Evolutionary conservation across 1,139 yeast species (phyloP).

Genomic region (Suhomyces yuchorum): DNA sequence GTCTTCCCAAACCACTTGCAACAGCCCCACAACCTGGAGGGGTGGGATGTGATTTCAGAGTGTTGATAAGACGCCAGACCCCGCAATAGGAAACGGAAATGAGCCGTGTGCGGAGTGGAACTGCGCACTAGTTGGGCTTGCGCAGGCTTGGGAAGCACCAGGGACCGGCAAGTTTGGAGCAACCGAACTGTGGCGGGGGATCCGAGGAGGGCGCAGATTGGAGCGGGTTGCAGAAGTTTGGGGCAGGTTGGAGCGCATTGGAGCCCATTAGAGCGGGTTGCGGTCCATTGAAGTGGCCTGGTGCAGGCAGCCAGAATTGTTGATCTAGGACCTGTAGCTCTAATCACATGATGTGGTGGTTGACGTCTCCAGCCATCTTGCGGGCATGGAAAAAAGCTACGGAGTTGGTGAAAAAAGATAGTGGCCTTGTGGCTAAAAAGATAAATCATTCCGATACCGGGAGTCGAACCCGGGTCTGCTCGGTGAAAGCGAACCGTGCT

Average conservation of each 20-base stretch:
- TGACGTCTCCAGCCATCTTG: too few relatives aligned
- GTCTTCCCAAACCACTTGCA: neutral
- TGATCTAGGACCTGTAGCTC: too few relatives aligned
- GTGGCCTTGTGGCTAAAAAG: neutral
- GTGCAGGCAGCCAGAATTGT: too few relatives aligned
- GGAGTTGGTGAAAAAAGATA: neutral
- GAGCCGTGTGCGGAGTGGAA: neutral
- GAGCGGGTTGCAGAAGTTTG: too few relatives aligned
- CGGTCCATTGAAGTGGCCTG: too few relatives aligned
- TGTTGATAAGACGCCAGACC: neutral
- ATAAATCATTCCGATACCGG: slow-evolving; percentile 62
- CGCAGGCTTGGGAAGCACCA: neutral
- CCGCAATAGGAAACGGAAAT: neutral
- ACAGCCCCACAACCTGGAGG: neutral
- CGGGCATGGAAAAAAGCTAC: neutral
- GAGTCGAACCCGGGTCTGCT: slow-evolving; percentile 82
- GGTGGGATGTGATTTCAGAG: neutral
- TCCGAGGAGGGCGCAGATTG: too few relatives aligned
- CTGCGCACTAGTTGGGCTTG: neutral
- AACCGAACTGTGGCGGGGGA: too few relatives aligned
- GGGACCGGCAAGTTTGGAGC: too few relatives aligned
- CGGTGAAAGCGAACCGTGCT: slow-evolving; percentile 85
- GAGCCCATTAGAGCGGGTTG: too few relatives aligned
- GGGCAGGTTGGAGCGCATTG: too few relatives aligned
- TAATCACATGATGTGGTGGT: too few relatives aligned